A percentile compares a stretch with the other conserved stretches of the same genome.
Conservation (phyloP, 805 yeast species). For the Candida odintsovae region DNA sequence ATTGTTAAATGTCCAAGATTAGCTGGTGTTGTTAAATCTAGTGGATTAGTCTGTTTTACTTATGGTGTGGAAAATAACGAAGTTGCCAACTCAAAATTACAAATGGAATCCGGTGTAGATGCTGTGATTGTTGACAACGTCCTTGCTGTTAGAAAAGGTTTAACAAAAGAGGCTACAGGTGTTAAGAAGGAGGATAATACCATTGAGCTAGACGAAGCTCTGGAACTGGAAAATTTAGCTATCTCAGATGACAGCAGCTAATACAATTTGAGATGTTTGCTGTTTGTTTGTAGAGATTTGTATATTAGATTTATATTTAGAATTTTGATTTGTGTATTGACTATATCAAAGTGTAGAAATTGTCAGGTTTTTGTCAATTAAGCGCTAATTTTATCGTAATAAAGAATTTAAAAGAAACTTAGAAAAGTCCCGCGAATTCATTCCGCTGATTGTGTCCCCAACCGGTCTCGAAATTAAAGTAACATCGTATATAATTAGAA, state of each 20-base stretch:
- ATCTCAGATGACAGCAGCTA: neutral
- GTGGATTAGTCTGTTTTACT: constrained; percentile 89
- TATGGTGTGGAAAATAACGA: constrained; percentile 82
- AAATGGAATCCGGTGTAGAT: constrained; percentile 92
- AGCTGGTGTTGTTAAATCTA: constrained; percentile 83
- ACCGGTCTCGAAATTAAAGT: no score
- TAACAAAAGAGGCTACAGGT: constrained; percentile 33
- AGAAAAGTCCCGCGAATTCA: no score
- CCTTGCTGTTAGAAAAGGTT: constrained; percentile 82
- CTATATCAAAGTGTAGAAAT: no score
- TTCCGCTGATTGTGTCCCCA: neutral
- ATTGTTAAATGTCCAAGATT: constrained; percentile 85
- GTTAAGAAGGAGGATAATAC: neutral
- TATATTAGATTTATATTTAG: no score
- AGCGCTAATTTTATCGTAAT: no score
- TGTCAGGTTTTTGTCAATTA: no score
- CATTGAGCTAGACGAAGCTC: neutral
- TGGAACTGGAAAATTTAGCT: neutral
- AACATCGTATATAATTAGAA: no score
- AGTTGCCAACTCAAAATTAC: constrained; percentile 77
- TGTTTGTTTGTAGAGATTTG: neutral
- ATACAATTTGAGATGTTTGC: neutral
- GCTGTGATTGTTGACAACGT: constrained; percentile 98
- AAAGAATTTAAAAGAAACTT: no score
- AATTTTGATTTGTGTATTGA: no score